Base-by-base conservation (phyloP, 2,329 filamentous ascomycete species). In the Sclerotinia trifoliorum region DNA sequence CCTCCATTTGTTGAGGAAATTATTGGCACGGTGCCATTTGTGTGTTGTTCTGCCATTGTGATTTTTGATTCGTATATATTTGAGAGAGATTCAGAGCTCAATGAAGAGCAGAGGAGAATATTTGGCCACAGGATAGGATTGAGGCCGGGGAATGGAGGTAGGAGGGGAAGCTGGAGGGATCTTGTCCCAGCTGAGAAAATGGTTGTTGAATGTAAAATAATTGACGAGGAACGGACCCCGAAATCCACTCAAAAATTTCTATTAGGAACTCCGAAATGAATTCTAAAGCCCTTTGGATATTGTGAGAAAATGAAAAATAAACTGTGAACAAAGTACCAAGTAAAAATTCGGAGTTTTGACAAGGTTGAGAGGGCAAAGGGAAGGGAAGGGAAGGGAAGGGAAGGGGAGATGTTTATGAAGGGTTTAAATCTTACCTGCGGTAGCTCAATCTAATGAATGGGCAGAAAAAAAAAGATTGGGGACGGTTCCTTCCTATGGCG, bases 1-100 rank as follows among this genome's bases (percentile, higher is more conserved):
- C 85, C 85, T 81, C 86, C 86, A 75, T 88, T 89, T 42, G 19
- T 44, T 2, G 54, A 39, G 46, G 60, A 51, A 73, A 79, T 73
- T 64, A 83, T 78, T 65, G 85, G 83, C 65, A 86, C 83, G 61
- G 81, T 81, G 62, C 74, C 75, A 65, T 77, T 78, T 32, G 72
- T 54, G 29, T 74, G 73, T 54, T 67, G 48, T 63, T 74, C 73
- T 46, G 52, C 55, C 62, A 55, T 65, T 55, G 35, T 65, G 26
- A 24, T 17, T 65, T 24, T 42, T 44, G 62, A 44, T n/a, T 44
- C 24, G 29, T 26, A 7, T 51, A 39, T 39, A 4, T 19, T 29
- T 42, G 60, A 63, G 17, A 29, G 32, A 21, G n/a, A 51, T 69
- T 70, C 66, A 60, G 44, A 60, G 73, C 73, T 74, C 74, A 68